phyloP scores from a whole-genome alignment of 345 rosid genomes.

The Raphanus sativus region DNA sequence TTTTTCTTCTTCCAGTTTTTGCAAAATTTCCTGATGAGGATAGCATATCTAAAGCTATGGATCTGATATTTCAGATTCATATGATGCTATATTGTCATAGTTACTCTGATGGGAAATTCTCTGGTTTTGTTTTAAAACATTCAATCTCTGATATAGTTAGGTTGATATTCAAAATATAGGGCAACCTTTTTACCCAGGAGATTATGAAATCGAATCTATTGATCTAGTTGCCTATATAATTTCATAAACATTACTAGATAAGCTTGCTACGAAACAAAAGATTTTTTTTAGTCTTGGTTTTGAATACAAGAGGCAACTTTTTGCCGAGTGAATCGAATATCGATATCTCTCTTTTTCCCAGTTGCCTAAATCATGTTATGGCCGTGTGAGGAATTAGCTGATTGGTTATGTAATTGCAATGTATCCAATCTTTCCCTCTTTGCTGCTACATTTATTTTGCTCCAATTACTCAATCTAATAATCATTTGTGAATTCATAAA shows the following conservation, averaged over 20 bases:
- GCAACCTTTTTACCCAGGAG: slow-evolving; percentile 11
- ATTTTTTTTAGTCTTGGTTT: not conserved
- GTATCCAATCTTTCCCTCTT: not conserved
- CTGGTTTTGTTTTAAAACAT: not conserved
- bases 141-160: not conserved
- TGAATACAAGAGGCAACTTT: slow-evolving; percentile 29
- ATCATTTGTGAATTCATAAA: no score
- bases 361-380: slow-evolving; percentile 35
- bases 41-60: slow-evolving; percentile 33
- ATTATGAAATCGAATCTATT: not conserved
- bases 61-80: slow-evolving; percentile 12
- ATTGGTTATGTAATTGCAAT: not conserved
- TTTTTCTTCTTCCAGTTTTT: no score
- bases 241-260: not conserved
- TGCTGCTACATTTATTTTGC: slow-evolving; percentile 19
- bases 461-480: not conserved
- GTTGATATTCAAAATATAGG: not conserved
- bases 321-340: slow-evolving; percentile 42
- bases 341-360: slow-evolving; percentile 41
- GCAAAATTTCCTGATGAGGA: slow-evolving; percentile 23
- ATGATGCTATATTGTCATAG: slow-evolving; percentile 41
- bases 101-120: slow-evolving; percentile 38
- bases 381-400: slow-evolving; percentile 3
- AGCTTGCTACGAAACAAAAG: not conserved
- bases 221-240: not conserved